Evolutionary conservation across 257 asterid species (phyloP).

Genomic region (Orobanche coerulescens): DNA sequence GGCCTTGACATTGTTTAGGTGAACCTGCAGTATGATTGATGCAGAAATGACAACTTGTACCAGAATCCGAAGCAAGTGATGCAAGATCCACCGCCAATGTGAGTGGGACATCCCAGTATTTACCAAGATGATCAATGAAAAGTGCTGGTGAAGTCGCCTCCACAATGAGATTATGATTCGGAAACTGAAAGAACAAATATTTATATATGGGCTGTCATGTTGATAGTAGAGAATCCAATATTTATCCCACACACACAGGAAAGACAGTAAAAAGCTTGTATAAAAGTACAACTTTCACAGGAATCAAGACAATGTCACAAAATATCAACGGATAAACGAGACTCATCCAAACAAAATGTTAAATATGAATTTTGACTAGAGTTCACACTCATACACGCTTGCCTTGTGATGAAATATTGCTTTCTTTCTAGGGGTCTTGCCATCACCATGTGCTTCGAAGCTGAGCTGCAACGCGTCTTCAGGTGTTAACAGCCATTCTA

Average conservation of each 20-base stretch:
- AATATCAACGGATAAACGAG: neutral
- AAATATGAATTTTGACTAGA: neutral
- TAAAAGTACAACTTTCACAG: neutral
- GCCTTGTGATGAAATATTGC: conserved; percentile 85
- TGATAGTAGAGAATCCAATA: neutral
- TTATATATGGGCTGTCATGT: neutral
- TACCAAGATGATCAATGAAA: conserved; percentile 53
- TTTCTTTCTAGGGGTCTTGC: conserved; percentile 42
- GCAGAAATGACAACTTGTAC: conserved; percentile 54
- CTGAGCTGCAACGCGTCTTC: conserved; percentile 47
- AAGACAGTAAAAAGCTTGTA: neutral
- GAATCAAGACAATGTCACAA: neutral
- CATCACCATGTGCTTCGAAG: conserved; percentile 40
- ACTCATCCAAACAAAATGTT: neutral
- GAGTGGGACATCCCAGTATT: conserved; percentile 77
- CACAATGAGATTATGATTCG: conserved; percentile 47
- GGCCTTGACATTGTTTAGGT: conserved; percentile 38
- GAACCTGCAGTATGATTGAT: conserved; percentile 48
- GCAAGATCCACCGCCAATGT: conserved; percentile 58
- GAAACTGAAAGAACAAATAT: conserved; percentile 44
- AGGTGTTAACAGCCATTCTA: conserved; percentile 61
- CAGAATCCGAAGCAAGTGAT: conserved; percentile 49
- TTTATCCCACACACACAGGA: neutral
- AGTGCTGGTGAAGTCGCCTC: conserved; percentile 77
- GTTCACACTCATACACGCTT: conserved; percentile 37